A percentile compares a stretch with the other conserved stretches of the same genome.
Evolutionary conservation across 1,284 basidiomycete species (phyloP).

Genomic region (Sparassis latifolia): DNA sequence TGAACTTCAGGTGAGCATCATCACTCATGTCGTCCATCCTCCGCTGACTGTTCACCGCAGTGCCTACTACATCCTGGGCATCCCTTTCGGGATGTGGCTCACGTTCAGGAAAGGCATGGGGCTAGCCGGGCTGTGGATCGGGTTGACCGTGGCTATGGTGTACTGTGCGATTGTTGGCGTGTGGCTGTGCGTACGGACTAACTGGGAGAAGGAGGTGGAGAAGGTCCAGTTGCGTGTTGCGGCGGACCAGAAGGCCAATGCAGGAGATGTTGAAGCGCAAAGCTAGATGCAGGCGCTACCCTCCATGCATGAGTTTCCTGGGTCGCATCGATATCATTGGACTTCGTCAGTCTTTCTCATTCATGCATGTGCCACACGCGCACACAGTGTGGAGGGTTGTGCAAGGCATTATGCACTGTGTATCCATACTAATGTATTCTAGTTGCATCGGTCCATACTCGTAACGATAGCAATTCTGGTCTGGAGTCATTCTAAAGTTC

Average conservation of each 20-base stretch:
- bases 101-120: conserved; percentile 46
- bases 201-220: conserved; percentile 58
- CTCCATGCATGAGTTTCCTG: too few species aligned
- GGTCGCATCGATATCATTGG: too few species aligned
- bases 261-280: conserved; percentile 9
- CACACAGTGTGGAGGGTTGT: too few species aligned
- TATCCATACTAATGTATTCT: too few species aligned
- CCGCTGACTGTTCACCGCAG: conserved; percentile 23
- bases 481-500: too few species aligned
- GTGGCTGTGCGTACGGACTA: conserved; percentile 42
- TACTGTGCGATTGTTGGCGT: conserved; percentile 45
- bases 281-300: background rate
- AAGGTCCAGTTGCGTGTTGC: conserved; percentile 48
- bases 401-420: too few species aligned
- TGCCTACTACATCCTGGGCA: conserved; percentile 62
- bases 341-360: too few species aligned
- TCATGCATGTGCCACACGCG: too few species aligned
- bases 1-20: conserved; percentile 48
- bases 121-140: conserved; percentile 62
- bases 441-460: too few species aligned
- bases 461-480: too few species aligned
- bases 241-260: conserved; percentile 16
- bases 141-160: conserved; percentile 53
- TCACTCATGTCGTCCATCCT: background rate
- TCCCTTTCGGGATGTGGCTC: conserved; percentile 62